These are phyloP conservation scores for Neolentinus lepideus DNA, from an alignment of 1,284 basidiomycete species.

Conservation along the genomic window DNA sequence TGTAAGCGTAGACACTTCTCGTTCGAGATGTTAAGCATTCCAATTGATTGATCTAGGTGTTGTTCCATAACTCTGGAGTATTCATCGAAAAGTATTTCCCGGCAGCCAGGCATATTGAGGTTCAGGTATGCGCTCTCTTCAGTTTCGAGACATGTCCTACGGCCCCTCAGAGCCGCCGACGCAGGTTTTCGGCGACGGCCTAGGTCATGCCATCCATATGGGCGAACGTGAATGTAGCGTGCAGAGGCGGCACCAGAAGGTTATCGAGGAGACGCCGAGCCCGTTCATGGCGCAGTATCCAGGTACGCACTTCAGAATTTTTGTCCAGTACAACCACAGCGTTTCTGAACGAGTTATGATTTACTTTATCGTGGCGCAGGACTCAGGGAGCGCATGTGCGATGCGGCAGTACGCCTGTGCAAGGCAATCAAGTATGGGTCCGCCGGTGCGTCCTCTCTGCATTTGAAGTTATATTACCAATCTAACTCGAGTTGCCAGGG, in stretches of 20 bases:
- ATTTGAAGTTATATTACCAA: background rate
- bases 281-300: conserved; percentile 37
- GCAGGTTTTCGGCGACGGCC: conserved; percentile 60
- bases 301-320: conserved; percentile 21
- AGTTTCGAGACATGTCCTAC: background rate
- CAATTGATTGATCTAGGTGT: background rate
- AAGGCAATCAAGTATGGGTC: conserved; percentile 48
- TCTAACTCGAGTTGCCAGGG: conserved; percentile 18
- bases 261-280: conserved; percentile 64
- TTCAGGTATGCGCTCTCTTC: conserved; percentile 37
- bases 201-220: conserved; percentile 53
- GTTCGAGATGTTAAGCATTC: background rate
- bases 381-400: conserved; percentile 39
- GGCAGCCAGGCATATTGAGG: conserved; percentile 55
- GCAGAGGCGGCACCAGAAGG: conserved; percentile 69
- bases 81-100: conserved; percentile 60
- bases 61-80: conserved; percentile 49
- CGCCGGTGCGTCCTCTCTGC: conserved; percentile 33
- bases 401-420: conserved; percentile 45
- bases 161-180: too few species aligned
- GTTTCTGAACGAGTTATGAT: too few species aligned
- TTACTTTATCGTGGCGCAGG: too few species aligned
- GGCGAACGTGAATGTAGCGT: conserved; percentile 68
- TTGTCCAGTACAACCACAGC: too few species aligned
- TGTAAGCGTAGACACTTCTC: too few species aligned